Percentiles rank a stretch among this genome's conserved stretches.
Conservation (phyloP, 2,329 filamentous ascomycete species). For the Thermoascus crustaceus region DNA sequence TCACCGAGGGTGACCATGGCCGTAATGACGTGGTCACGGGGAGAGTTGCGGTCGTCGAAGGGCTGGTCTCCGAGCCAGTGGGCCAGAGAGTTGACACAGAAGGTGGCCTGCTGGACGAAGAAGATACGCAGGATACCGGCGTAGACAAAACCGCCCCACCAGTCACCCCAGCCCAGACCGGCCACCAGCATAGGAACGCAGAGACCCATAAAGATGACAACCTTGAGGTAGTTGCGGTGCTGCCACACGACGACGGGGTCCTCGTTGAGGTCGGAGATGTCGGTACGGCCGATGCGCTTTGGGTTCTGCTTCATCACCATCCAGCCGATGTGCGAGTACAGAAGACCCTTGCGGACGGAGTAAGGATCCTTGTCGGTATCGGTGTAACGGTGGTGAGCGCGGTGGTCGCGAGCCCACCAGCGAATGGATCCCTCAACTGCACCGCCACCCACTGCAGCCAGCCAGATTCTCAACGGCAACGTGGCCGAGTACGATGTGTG, state of each 20-base stretch:
- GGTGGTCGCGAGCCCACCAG: slow-evolving; percentile 84
- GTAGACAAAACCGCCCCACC: slow-evolving; percentile 73
- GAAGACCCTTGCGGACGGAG: slow-evolving; percentile 77
- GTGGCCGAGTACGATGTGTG: slow-evolving; percentile 75
- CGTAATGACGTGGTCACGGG: slow-evolving; percentile 79
- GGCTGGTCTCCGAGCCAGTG: slow-evolving; percentile 90
- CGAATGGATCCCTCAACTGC: slow-evolving; percentile 78
- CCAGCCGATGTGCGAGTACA: slow-evolving; percentile 81
- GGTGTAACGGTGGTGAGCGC: slow-evolving; percentile 84
- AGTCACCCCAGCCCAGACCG: slow-evolving; percentile 74
- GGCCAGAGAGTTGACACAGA: slow-evolving; percentile 85
- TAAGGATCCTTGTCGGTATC: slow-evolving; percentile 90
- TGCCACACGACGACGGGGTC: slow-evolving; percentile 80
- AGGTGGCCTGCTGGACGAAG: slow-evolving; percentile 85
- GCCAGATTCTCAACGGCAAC: slow-evolving; percentile 68
- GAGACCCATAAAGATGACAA: slow-evolving; percentile 68
- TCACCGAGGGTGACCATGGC: slow-evolving; percentile 78
- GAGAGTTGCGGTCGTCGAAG: slow-evolving; percentile 87
- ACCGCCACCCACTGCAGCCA: slow-evolving; percentile 72
- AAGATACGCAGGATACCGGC: slow-evolving; percentile 78
- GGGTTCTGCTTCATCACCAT: slow-evolving; percentile 93
- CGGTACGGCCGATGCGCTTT: slow-evolving; percentile 77
- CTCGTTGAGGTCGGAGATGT: slow-evolving; percentile 82
- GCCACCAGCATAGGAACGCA: slow-evolving; percentile 66
- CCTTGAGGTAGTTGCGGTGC: slow-evolving; percentile 78